These are phyloP conservation scores for Torulaspora quercuum DNA, from an alignment of 805 yeast species.

Conservation along the genomic window DNA sequence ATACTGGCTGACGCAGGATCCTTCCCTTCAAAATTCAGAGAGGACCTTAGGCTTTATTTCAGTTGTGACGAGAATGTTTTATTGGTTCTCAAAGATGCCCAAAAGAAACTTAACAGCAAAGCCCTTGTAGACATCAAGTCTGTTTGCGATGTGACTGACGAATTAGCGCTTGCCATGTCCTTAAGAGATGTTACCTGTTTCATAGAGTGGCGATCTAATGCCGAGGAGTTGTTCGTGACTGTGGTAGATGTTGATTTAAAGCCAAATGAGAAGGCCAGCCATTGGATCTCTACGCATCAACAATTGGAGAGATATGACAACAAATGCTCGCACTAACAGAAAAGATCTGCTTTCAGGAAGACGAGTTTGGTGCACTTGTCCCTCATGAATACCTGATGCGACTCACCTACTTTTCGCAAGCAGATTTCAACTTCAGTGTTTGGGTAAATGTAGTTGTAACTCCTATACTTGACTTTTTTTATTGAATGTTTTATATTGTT, in stretches of 20 bases:
- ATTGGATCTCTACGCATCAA: slow-evolving; percentile 47
- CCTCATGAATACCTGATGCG: slow-evolving; percentile 12
- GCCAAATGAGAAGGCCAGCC: slow-evolving; percentile 43
- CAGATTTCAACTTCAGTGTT: slow-evolving; percentile 30
- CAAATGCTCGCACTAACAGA: slow-evolving; percentile 27
- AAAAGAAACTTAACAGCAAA: slow-evolving; percentile 15
- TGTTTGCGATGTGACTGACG: slow-evolving; percentile 18
- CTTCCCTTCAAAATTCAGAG: slow-evolving; percentile 19
- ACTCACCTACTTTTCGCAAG: slow-evolving; percentile 3
- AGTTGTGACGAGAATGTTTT: slow-evolving; percentile 22
- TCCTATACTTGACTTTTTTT: slow-evolving; percentile 41
- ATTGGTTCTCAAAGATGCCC: slow-evolving; percentile 22
- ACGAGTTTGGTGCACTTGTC: slow-evolving; percentile 7
- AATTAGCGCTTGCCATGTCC: slow-evolving; percentile 36
- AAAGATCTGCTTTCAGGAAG: slow-evolving; percentile 7
- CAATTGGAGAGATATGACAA: slow-evolving; percentile 25
- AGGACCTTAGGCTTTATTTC: slow-evolving; percentile 26
- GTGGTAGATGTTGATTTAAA: slow-evolving; percentile 56
- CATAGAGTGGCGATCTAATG: slow-evolving; percentile 23
- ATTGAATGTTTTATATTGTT: slow-evolving; percentile 23
- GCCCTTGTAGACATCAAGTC: slow-evolving; percentile 4
- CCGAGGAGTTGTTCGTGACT: slow-evolving; percentile 11
- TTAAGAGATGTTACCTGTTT: slow-evolving; percentile 41
- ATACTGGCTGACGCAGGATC: slow-evolving; percentile 7
- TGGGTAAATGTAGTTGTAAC: slow-evolving; percentile 43